A percentile compares a stretch with the other conserved stretches of the same genome.
These are phyloP conservation scores for Huntiella moniliformis DNA, from an alignment of 2,329 filamentous ascomycete species.

Conservation along the genomic window DNA sequence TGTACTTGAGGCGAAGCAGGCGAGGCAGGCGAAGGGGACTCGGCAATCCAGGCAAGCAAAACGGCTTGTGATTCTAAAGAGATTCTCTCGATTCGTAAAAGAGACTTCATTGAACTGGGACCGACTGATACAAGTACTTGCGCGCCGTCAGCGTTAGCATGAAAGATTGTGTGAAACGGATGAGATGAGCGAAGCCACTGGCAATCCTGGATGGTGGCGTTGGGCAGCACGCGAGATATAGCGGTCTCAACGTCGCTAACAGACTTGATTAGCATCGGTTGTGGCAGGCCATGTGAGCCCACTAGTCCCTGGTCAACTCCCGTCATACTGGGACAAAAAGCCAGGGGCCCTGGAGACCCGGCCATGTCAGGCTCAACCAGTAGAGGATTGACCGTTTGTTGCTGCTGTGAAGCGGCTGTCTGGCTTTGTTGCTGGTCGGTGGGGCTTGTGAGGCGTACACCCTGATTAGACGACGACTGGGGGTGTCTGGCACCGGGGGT, in stretches of 20 bases:
- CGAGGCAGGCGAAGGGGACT: slow-evolving; percentile 1
- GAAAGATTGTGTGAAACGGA: slow-evolving; percentile 9
- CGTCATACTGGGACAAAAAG: background rate
- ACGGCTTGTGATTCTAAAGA: slow-evolving; percentile 10
- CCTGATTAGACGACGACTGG: background rate
- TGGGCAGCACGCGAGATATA: slow-evolving; percentile 19
- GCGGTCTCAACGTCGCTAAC: slow-evolving; percentile 16
- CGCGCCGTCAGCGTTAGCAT: slow-evolving; percentile 7
- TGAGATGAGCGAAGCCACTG: slow-evolving; percentile 11
- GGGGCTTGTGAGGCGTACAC: background rate
- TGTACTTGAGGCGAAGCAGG: background rate
- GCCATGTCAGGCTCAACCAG: background rate
- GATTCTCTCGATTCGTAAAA: slow-evolving; percentile 6
- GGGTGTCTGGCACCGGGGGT: background rate
- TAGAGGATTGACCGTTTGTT: background rate
- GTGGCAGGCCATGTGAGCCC: background rate
- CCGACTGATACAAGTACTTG: slow-evolving; percentile 10
- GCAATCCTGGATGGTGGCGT: slow-evolving; percentile 17
- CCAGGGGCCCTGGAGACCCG: background rate
- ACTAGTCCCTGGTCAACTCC: background rate
- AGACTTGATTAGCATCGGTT: slow-evolving; percentile 10
- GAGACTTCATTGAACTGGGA: slow-evolving; percentile 8
- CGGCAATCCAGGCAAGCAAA: slow-evolving; percentile 9
- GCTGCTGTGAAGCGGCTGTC: background rate
- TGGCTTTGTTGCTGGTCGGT: background rate